Evolutionary conservation across 352 stramenopile genomes (phyloP).

Genomic region (Peronospora belbahrii): DNA sequence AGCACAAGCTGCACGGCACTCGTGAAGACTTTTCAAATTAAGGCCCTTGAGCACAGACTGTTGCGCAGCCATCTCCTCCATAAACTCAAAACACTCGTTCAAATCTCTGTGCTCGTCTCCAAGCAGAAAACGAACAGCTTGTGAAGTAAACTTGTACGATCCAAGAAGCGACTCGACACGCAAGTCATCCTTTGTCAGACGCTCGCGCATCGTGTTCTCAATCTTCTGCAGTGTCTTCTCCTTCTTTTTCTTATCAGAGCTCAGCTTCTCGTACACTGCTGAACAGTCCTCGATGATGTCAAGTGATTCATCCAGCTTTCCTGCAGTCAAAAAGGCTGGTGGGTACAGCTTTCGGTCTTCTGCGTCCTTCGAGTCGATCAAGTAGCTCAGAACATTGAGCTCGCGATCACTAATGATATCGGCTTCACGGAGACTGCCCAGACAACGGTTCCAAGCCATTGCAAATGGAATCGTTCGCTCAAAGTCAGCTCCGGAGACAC

Average conservation of each 20-base stretch:
- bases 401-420: slow-evolving; percentile 83
- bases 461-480: slow-evolving; percentile 81
- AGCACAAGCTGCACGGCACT: slow-evolving; percentile 53
- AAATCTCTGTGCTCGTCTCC: slow-evolving; percentile 80
- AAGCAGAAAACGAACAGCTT: slow-evolving; percentile 68
- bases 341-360: slow-evolving; percentile 75
- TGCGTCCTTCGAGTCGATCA: slow-evolving; percentile 76
- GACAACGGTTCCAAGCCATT: slow-evolving; percentile 82
- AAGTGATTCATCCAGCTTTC: slow-evolving; percentile 82
- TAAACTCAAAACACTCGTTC: slow-evolving; percentile 81
- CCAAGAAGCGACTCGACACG: slow-evolving; percentile 74
- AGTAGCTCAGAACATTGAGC: slow-evolving; percentile 78
- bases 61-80: slow-evolving; percentile 72
- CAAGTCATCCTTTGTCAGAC: slow-evolving; percentile 79
- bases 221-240: slow-evolving; percentile 84
- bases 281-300: slow-evolving; percentile 81
- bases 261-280: slow-evolving; percentile 74
- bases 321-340: slow-evolving; percentile 78
- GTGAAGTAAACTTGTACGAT: slow-evolving; percentile 85
- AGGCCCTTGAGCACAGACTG: slow-evolving; percentile 75
- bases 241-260: slow-evolving; percentile 85
- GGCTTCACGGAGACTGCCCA: slow-evolving; percentile 66
- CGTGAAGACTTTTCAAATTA: slow-evolving; percentile 72
- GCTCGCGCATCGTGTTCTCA: slow-evolving; percentile 77
- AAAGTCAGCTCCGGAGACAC: slow-evolving; percentile 73